Evolutionary conservation across 2,329 filamentous ascomycete species (phyloP).

Genomic region (Metarhizium anisopliae): DNA sequence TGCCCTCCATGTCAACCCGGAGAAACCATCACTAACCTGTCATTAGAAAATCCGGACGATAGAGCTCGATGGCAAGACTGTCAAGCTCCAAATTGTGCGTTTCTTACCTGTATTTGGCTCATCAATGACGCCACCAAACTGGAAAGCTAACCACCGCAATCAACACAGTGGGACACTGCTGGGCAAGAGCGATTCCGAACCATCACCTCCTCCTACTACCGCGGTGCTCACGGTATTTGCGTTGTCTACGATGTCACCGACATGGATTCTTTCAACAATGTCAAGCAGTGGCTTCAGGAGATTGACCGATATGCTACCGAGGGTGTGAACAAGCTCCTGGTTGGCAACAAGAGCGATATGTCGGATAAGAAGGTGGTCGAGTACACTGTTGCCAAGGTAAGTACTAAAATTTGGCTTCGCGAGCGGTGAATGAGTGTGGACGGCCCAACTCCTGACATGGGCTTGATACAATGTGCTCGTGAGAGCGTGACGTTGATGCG

Average conservation of each 20-base stretch:
- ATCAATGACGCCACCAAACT: neutral
- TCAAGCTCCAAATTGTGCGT: conserved; percentile 97
- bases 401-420: conserved; percentile 14
- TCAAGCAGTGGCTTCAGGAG: conserved; percentile 99
- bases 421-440: neutral
- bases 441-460: neutral
- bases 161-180: conserved; percentile 85
- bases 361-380: conserved; percentile 99
- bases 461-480: neutral
- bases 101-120: neutral
- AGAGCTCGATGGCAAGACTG: conserved; percentile 98
- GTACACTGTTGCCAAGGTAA: conserved; percentile 97
- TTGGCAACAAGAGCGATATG: conserved; percentile 99
- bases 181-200: conserved; percentile 99
- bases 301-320: conserved; percentile 99
- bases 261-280: conserved; percentile 99
- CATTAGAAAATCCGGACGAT: conserved; percentile 97
- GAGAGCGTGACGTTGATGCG: neutral
- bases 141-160: neutral
- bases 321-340: conserved; percentile 97
- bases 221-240: conserved; percentile 97
- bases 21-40: conserved; percentile 8
- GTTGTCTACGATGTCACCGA: conserved; percentile 99
- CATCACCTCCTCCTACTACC: conserved; percentile 99
- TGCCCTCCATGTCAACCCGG: neutral